Percentiles rank a stretch among this genome's conserved stretches.
These are phyloP conservation scores for Trichomonas tenax DNA, from an alignment of 208 protist genomes.

Conservation along the genomic window DNA sequence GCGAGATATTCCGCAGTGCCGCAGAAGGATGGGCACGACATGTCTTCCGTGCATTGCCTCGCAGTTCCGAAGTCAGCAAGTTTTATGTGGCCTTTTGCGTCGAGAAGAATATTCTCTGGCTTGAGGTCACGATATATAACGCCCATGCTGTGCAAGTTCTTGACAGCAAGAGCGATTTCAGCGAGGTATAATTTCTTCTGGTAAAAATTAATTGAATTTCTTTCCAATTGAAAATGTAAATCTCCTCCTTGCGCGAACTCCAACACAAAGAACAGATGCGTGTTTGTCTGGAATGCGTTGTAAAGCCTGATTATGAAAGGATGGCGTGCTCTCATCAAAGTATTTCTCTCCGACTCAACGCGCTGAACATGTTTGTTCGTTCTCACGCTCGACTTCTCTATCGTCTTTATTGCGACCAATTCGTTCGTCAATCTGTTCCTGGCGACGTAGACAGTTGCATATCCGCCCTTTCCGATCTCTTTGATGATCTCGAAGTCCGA, in stretches of 20 bases:
- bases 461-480: neutral
- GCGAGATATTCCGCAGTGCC: neutral
- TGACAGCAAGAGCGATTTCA: neutral
- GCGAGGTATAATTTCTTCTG: neutral
- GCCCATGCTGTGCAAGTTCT: neutral
- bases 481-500: neutral
- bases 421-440: neutral
- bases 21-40: neutral
- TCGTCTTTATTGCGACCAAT: neutral
- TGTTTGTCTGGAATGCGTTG: conserved; percentile 48
- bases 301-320: conserved; percentile 50
- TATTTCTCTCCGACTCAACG: conserved; percentile 41
- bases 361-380: neutral
- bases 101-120: neutral
- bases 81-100: neutral
- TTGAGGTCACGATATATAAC: neutral
- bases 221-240: neutral
- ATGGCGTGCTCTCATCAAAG: conserved; percentile 42
- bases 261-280: conserved; percentile 50
- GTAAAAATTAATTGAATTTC: conserved; percentile 36
- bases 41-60: neutral
- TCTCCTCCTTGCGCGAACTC: conserved; percentile 47
- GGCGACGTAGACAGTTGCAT: neutral
- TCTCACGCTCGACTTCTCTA: conserved; percentile 27
- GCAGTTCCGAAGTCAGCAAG: neutral